A percentile compares a stretch with the other conserved stretches of the same genome.
Evolutionary conservation across 345 rosid genomes (phyloP).

Genomic region (Salix purpurea): DNA sequence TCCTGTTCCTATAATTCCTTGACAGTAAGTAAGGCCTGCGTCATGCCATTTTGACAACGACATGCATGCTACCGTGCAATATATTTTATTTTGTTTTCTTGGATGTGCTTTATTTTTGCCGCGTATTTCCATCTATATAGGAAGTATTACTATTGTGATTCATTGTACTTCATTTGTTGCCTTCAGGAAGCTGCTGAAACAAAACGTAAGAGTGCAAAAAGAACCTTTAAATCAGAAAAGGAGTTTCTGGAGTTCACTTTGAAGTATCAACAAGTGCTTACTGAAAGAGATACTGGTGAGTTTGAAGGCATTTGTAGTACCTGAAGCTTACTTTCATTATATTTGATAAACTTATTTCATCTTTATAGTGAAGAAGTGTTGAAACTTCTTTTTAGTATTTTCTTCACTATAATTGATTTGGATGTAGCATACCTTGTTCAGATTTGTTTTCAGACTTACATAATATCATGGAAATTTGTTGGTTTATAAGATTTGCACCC

Average conservation of each 20-base stretch:
- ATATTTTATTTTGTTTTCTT: not conserved
- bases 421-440: not conserved
- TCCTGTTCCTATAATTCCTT: not conserved
- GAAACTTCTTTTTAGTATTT: not conserved
- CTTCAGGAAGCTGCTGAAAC: constrained; percentile 63
- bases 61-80: no score
- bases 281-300: constrained; percentile 83
- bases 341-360: not conserved
- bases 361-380: not conserved
- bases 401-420: not conserved
- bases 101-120: no score
- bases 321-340: not conserved
- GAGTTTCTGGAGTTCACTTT: constrained; percentile 81
- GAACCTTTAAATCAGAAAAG: constrained; percentile 62
- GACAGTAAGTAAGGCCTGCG: not conserved
- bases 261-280: constrained; percentile 82
- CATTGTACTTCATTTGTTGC: constrained; percentile 12
- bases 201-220: constrained; percentile 65
- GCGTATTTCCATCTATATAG: not conserved
- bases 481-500: not conserved
- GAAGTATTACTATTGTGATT: not conserved
- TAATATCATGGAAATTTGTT: not conserved
- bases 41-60: no score
- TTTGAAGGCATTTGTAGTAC: constrained; percentile 10
- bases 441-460: not conserved